Percentiles rank a stretch among this genome's conserved stretches.
phyloP scores from a whole-genome alignment of 2,329 filamentous ascomycete species.

The Xylariaceae sp. region DNA sequence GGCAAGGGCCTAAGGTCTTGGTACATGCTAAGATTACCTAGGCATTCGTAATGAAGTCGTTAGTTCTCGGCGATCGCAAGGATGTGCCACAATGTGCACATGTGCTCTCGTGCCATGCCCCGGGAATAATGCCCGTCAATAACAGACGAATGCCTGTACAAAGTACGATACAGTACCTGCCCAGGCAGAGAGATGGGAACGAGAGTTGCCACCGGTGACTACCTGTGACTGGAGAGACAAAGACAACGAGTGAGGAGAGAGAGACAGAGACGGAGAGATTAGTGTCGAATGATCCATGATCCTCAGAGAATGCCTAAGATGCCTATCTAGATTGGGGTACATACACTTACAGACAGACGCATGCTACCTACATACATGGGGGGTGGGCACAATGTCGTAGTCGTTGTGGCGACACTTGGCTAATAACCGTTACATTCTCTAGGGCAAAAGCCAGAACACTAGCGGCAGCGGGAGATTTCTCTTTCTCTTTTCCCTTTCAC shows the following conservation, averaged over 20 bases:
- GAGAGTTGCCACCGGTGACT: too few species aligned
- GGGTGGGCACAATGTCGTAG: background rate
- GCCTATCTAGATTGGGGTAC: background rate
- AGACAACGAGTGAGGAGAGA: background rate
- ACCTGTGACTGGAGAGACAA: too few species aligned
- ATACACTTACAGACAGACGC: background rate
- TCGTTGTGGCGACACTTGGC: conserved; percentile 7
- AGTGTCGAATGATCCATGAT: background rate
- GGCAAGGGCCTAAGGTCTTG: background rate
- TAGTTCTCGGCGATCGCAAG: background rate
- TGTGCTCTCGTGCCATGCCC: background rate
- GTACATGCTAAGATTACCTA: background rate
- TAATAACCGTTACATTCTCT: conserved; percentile 3
- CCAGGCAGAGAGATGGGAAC: too few species aligned
- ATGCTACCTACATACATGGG: background rate
- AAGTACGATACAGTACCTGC: too few species aligned
- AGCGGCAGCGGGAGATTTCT: conserved; percentile 1
- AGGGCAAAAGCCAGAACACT: conserved; percentile 1
- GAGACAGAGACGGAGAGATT: background rate
- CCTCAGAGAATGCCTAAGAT: background rate
- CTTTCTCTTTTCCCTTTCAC: background rate
- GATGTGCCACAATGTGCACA: background rate
- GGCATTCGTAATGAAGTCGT: background rate
- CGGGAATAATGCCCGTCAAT: background rate
- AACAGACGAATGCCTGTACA: background rate